Evolutionary conservation across 805 yeast species (phyloP).

Genomic region (Ogataea ganodermae): DNA sequence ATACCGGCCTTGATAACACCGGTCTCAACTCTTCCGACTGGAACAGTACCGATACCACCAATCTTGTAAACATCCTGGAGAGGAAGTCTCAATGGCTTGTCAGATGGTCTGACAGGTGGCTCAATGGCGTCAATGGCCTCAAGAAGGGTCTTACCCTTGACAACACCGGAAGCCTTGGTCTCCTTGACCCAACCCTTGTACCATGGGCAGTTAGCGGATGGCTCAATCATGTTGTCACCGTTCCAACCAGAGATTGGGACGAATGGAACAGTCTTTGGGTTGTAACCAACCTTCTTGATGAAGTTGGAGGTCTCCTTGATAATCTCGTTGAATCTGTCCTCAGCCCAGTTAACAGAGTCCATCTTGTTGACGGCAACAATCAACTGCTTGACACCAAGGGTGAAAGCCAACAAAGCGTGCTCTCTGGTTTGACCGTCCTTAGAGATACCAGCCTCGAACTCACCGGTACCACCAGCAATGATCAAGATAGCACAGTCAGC

Average conservation of each 20-base stretch:
- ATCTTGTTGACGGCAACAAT: conserved; percentile 92
- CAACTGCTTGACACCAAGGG: conserved; percentile 84
- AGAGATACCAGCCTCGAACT: conserved; percentile 94
- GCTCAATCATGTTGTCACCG: conserved; percentile 92
- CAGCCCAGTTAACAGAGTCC: conserved; percentile 90
- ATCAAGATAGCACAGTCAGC: conserved; percentile 91
- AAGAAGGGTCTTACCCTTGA: conserved; percentile 78
- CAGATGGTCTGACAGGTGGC: conserved; percentile 79
- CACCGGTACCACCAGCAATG: conserved; percentile 92
- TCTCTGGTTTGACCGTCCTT: conserved; percentile 95
- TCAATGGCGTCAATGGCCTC: conserved; percentile 85
- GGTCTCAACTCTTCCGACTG: conserved; percentile 93
- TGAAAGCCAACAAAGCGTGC: conserved; percentile 88
- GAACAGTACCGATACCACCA: conserved; percentile 91
- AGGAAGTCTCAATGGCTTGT: conserved; percentile 87
- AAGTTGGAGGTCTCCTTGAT: conserved; percentile 75
- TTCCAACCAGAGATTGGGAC: conserved; percentile 92
- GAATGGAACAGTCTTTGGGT: conserved; percentile 80
- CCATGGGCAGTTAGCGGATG: conserved; percentile 83
- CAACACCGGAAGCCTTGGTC: conserved; percentile 67
- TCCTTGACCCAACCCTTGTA: conserved; percentile 84
- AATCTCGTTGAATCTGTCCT: conserved; percentile 78
- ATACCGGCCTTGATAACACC: conserved; percentile 91
- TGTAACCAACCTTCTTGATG: conserved; percentile 84
- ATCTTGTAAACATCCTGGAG: conserved; percentile 91